Evolutionary conservation across 2,329 filamentous ascomycete species (phyloP).

Genomic region (Fusarium sp.): DNA sequence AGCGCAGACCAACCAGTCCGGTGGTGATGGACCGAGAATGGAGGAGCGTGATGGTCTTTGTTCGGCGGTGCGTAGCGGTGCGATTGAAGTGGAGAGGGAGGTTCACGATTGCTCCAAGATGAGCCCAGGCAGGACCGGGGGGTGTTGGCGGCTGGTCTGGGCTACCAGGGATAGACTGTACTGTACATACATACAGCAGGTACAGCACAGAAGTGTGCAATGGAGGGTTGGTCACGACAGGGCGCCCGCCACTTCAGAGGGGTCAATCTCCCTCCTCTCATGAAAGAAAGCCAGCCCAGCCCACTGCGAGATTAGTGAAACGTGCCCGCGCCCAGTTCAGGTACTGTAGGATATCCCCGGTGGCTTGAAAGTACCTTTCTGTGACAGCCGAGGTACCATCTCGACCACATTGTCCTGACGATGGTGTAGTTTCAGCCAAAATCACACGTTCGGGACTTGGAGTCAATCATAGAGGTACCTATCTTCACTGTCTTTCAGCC

Average conservation of each 20-base stretch:
- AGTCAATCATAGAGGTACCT: background rate
- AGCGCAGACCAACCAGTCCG: background rate
- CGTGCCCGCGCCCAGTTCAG: background rate
- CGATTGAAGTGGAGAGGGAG: conserved; percentile 21
- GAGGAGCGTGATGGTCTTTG: conserved; percentile 17
- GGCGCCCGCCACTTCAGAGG: conserved; percentile 14
- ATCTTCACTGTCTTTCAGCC: background rate
- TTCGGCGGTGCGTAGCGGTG: conserved; percentile 4
- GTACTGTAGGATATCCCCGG: background rate
- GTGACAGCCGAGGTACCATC: background rate
- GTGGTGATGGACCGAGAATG: conserved; percentile 8
- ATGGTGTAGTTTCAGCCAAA: background rate
- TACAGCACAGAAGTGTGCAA: conserved; percentile 10
- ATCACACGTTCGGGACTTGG: background rate
- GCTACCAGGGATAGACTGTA: background rate
- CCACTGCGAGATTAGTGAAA: conserved; percentile 15
- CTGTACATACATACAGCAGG: background rate
- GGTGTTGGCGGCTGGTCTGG: conserved; percentile 1
- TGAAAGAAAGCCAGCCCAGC: background rate
- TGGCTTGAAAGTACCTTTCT: background rate
- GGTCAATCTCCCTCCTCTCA: background rate
- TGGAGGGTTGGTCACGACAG: conserved; percentile 19
- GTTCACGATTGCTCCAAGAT: conserved; percentile 21
- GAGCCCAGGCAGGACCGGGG: conserved; percentile 17
- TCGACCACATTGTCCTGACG: background rate